Conservation (phyloP, 78 protist species). For the Dictyostelium capitatum region DNA sequence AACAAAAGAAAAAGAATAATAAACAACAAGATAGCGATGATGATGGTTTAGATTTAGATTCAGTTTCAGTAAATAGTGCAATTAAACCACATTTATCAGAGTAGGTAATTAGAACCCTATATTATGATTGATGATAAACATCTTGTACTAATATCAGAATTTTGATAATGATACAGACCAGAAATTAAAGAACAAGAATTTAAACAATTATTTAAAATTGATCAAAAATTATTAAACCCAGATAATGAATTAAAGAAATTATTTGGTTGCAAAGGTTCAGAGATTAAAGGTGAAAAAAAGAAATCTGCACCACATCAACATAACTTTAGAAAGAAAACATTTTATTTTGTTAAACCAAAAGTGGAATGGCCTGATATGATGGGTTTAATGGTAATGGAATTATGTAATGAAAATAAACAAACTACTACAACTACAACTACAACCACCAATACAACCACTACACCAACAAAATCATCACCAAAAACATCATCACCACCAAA, state of each 20-base stretch:
- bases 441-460: neutral
- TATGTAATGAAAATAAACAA: slow-evolving; percentile 3
- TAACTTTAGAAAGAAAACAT: slow-evolving; percentile 55
- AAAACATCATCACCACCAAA: neutral
- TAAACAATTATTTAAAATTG: slow-evolving; percentile 10
- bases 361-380: slow-evolving; percentile 55
- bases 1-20: neutral
- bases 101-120: neutral
- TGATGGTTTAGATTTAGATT: neutral
- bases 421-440: neutral
- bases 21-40: neutral
- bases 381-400: slow-evolving; percentile 44
- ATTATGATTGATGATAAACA: neutral
- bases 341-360: slow-evolving; percentile 37
- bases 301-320: neutral
- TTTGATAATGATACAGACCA: neutral
- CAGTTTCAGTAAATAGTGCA: neutral
- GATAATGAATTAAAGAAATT: slow-evolving; percentile 55
- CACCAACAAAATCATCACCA: neutral
- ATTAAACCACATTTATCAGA: neutral
- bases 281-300: slow-evolving; percentile 57
- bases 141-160: neutral
- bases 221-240: slow-evolving; percentile 13
- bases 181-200: slow-evolving; percentile 3
- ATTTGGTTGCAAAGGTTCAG: slow-evolving; percentile 68